phyloP scores from a whole-genome alignment of 2,329 filamentous ascomycete species.

The Claviceps sp. region DNA sequence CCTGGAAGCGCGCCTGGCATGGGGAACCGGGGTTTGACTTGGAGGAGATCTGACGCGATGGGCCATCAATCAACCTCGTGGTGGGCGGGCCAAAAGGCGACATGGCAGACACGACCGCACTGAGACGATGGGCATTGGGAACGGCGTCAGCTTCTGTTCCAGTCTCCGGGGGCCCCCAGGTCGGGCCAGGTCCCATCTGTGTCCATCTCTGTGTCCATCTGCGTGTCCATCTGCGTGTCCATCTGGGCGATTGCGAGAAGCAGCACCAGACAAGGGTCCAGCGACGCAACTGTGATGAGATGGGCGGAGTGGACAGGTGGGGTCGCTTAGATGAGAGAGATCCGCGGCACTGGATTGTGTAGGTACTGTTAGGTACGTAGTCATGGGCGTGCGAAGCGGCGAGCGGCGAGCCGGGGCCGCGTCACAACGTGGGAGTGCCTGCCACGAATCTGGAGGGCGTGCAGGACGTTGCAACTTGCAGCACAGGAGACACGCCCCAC shows the following conservation, averaged over 20 bases:
- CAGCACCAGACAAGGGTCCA: slow-evolving; percentile 5
- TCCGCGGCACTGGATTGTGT: slow-evolving; percentile 22
- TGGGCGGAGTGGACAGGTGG: slow-evolving; percentile 10
- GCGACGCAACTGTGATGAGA: slow-evolving; percentile 3
- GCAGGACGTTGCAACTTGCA: not conserved
- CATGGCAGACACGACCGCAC: not conserved
- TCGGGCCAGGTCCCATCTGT: not conserved
- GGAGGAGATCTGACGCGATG: slow-evolving; percentile 22
- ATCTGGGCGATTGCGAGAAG: not conserved
- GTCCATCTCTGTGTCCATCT: too few relatives aligned
- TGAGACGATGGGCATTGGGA: not conserved
- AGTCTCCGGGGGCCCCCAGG: not conserved
- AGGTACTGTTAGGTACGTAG: too few relatives aligned
- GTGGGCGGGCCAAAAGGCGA: slow-evolving; percentile 18
- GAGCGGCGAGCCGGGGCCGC: slow-evolving; percentile 8
- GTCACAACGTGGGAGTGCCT: slow-evolving; percentile 11
- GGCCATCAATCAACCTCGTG: slow-evolving; percentile 16
- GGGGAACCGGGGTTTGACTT: slow-evolving; percentile 7
- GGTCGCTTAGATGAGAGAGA: slow-evolving; percentile 12
- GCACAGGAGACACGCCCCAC: too few relatives aligned
- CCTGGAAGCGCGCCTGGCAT: slow-evolving; percentile 2
- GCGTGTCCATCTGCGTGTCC: not conserved
- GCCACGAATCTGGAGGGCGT: slow-evolving; percentile 1
- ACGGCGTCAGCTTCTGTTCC: not conserved
- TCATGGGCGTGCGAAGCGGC: slow-evolving; percentile 5